Evolutionary conservation across 257 asterid genomes (phyloP), one percentile per base, ranked within the genome.

Genomic region (Mitragyna speciosa): DNA sequence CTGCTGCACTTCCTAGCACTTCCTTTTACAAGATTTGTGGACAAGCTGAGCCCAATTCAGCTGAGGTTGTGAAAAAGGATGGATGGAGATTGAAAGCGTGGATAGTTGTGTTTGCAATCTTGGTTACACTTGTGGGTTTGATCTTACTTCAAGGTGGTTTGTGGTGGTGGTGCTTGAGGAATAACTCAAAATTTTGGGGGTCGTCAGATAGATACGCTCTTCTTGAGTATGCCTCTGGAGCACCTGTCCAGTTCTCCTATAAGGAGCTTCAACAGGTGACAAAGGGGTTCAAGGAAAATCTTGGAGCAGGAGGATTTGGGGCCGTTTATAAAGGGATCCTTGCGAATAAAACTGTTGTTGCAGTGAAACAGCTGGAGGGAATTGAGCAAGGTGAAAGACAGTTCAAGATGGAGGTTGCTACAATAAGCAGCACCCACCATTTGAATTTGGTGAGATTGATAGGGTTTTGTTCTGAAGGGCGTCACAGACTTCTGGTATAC

Each of bases 301-400:
- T 94, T 15, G 98, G 98, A n/a, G 92, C 82, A 0, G 98, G 98
- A 70, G 98, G 98, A 64, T 94, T 94, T 76, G 98, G 98, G n/a
- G 89, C 92, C 0, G 98, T 93, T 20, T 93, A 92, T 64, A 83
- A 73, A 78, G 98, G 91, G 20, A 87, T 92, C 76, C 95, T 94
- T 76, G 90, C 94, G 17, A 91, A 92, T 70, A 83, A 84, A 70
- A 86, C 88, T 0, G 80, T 84, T 73, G 98, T 87, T 48, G 98
- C 94, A 0, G 94, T 89, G 67, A 93, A 94, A 83, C 94, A 92
- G 86, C 81, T 94, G 77, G 96, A 92, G 82, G 96, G 98, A 73
- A 94, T 94, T 15, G 97, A 90, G 88, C 98, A 92, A 73, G 98
- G 97, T 4, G 97, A 94, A 82, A 94, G 87, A 43, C 96, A 94